Conservation (phyloP, 805 yeast genomes). For the Pichia nakasei region DNA sequence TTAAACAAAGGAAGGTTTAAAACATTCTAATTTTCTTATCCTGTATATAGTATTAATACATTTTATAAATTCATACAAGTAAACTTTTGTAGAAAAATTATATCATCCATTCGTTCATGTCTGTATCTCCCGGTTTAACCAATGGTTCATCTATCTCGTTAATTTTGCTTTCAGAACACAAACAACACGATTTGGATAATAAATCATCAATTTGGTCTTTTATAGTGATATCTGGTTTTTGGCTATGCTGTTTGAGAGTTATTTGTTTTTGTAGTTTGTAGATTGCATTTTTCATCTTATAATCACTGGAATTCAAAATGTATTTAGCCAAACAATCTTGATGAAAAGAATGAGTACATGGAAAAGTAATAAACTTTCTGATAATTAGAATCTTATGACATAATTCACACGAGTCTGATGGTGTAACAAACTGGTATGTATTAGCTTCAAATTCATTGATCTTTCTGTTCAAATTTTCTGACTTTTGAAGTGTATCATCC, state of each 20-base stretch:
- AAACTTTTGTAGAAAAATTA: slow-evolving; percentile 18
- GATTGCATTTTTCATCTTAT: slow-evolving; percentile 53
- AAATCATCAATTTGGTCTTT: slow-evolving; percentile 47
- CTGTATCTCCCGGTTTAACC: slow-evolving; percentile 31
- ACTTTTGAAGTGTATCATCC: slow-evolving; percentile 58
- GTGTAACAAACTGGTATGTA: slow-evolving; percentile 60
- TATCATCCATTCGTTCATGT: slow-evolving; percentile 41
- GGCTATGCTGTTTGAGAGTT: slow-evolving; percentile 28
- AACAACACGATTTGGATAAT: slow-evolving; percentile 55
- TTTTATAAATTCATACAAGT: not conserved
- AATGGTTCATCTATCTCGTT: slow-evolving; percentile 61
- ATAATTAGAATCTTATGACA: slow-evolving; percentile 66
- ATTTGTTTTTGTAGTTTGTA: slow-evolving; percentile 42
- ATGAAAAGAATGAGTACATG: slow-evolving; percentile 87
- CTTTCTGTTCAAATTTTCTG: slow-evolving; percentile 48
- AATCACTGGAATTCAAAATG: slow-evolving; percentile 55
- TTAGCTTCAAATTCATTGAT: slow-evolving; percentile 41
- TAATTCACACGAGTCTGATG: slow-evolving; percentile 72
- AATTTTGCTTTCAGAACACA: slow-evolving; percentile 70
- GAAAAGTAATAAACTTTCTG: slow-evolving; percentile 70
- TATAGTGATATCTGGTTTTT: slow-evolving; percentile 22
- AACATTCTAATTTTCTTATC: slow-evolving; percentile 7
- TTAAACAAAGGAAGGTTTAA: slow-evolving; percentile 13
- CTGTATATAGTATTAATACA: not conserved
- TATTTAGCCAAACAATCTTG: slow-evolving; percentile 71